Percentiles rank a stretch among this genome's conserved stretches.
Conservation (phyloP, 768 basidiomycete genomes). For the Rhizopogon salebrosus region DNA sequence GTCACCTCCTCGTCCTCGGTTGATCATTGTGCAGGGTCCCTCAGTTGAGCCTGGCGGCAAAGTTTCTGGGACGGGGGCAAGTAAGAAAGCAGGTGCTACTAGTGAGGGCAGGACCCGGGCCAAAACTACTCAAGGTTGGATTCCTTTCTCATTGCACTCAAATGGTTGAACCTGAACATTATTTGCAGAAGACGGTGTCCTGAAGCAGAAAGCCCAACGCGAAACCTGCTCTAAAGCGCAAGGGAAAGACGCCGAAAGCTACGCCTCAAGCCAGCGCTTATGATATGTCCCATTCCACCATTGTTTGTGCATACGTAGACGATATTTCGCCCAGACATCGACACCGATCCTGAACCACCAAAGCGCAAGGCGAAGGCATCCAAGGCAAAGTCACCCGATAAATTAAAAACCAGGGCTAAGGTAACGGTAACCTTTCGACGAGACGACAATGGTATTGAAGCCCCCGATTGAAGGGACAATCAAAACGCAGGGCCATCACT, state of each 20-base stretch:
- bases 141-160: neutral
- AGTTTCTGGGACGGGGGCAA: neutral
- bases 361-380: neutral
- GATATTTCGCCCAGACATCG: no score
- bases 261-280: slow-evolving; percentile 4
- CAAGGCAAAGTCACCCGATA: neutral
- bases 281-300: neutral
- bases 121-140: neutral
- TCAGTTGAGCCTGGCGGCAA: no score
- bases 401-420: slow-evolving; percentile 6
- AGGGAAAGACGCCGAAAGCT: slow-evolving; percentile 7
- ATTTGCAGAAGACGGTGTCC: neutral
- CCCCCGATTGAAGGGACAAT: slow-evolving; percentile 4
- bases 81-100: neutral
- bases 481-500: slow-evolving; percentile 2
- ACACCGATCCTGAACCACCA: slow-evolving; percentile 2
- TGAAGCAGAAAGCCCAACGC: neutral
- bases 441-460: slow-evolving; percentile 28
- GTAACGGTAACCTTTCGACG: neutral
- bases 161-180: neutral
- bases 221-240: slow-evolving; percentile 14
- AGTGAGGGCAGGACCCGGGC: neutral
- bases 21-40: no score
- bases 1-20: neutral
- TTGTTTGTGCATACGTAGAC: neutral